Conservation (phyloP, 2,329 filamentous ascomycete genomes). For the Bertia moriformis region DNA sequence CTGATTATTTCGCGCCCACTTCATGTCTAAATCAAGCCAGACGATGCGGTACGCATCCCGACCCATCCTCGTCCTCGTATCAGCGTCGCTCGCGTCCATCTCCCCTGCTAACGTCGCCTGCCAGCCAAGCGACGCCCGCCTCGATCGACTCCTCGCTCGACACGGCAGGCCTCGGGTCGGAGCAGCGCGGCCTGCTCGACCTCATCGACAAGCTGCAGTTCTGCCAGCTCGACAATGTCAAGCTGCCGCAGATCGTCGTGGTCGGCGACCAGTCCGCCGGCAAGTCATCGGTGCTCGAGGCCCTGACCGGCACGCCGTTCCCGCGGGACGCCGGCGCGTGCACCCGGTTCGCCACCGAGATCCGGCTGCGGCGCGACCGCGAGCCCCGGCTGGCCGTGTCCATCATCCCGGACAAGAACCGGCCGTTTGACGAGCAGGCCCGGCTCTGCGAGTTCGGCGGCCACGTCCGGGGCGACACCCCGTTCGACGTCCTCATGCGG, state of each 20-base stretch:
- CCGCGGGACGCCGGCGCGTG: conserved; percentile 44
- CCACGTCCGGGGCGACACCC: conserved; percentile 23
- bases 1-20: too few species aligned
- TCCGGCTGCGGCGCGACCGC: conserved; percentile 33
- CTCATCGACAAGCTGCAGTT: conserved; percentile 40
- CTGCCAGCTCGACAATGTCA: conserved; percentile 33
- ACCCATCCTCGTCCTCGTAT: too few species aligned
- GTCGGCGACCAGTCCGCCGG: conserved; percentile 51
- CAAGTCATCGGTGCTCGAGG: conserved; percentile 49
- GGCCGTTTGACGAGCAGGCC: conserved; percentile 29
- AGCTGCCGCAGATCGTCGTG: conserved; percentile 46
- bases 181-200: conserved; percentile 41
- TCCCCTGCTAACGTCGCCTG: too few species aligned
- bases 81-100: too few species aligned
- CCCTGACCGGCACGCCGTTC: conserved; percentile 47
- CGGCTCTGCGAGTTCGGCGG: conserved; percentile 31
- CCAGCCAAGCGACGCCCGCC: conserved; percentile 3
- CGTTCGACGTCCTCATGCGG: conserved; percentile 34
- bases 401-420: conserved; percentile 36
- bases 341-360: conserved; percentile 46
- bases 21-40: too few species aligned
- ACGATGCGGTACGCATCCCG: too few species aligned
- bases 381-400: conserved; percentile 29
- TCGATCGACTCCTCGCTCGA: conserved; percentile 31
- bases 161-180: conserved; percentile 31